Base-by-base conservation (phyloP, 352 stramenopile genomes). In the Phytophthora litchii region DNA sequence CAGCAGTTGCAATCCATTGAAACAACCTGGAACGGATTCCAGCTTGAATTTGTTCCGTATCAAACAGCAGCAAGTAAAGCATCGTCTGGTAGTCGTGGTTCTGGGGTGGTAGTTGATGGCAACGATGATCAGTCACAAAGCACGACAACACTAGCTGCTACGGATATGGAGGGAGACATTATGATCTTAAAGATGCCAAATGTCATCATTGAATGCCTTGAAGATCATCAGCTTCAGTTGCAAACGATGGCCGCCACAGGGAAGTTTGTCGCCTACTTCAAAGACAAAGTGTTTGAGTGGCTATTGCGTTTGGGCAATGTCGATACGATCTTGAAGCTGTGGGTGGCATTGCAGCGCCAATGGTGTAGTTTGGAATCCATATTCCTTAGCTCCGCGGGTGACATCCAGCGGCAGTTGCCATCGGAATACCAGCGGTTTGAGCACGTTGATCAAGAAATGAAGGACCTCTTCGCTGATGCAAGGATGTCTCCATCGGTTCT, bases 221-320 rank as follows among this genome's bases (percentile, higher is more conserved):
- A 98, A 75, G 89, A 96, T 36, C 93, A 98, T 53, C 94, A 98
- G 60, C 84, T 98, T 42, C 89, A 98, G 51, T 70, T 98, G 2
- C 95, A 98, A 64, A 96, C 89, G 8, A 98, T 98, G 83, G 92
- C 92, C n/a, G 88, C 88, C n/a, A 97, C 97, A 68, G 94, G 92
- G 19, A 98, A 98, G 59, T 98, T 98, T 57, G 95, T 98, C 38
- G 88, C 94, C 14, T 98, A 98, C 50, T 98, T 98, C 57, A 91
- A 96, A 29, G 90, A 98, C 49, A 90, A 94, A n/a, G 94, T 98
- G 14, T 91, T 97, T 13, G 80, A 97, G 38, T 98, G 95, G 95
- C 95, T 98, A 54, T 75, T 86, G 29, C 81, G 77, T 16, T 76
- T 98, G 23, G 86, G 91, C 17, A 98, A 92, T 41, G 91, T 98